Conservation (phyloP, 1,139 yeast species). For the Kazachstania sp. region DNA sequence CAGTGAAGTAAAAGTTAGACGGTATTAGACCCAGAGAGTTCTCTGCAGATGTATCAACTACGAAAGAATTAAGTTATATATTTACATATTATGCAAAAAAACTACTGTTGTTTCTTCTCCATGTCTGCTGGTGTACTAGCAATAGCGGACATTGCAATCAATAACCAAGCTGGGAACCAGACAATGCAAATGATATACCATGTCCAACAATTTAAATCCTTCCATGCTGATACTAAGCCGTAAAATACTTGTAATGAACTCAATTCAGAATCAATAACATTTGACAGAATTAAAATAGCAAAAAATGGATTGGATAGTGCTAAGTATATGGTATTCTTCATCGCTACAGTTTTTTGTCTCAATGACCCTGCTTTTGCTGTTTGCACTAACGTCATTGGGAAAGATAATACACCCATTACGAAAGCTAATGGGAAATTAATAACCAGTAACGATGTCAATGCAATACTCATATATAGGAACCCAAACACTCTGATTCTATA, state of each 20-base stretch:
- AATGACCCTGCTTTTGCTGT: constrained; percentile 8
- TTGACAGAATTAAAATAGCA: constrained; percentile 34
- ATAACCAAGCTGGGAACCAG: constrained; percentile 80
- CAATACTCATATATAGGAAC: constrained; percentile 55
- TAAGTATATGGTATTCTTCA: constrained; percentile 32
- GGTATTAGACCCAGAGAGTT: no score
- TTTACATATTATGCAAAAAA: no score
- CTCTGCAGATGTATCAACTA: no score
- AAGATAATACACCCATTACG: constrained; percentile 53
- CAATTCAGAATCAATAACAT: constrained; percentile 26
- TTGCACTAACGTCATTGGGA: constrained; percentile 60
- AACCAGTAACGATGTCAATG: constrained; percentile 66
- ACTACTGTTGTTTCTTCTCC: constrained; percentile 8
- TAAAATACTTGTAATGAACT: constrained; percentile 36
- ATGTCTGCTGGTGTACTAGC: constrained; percentile 1
- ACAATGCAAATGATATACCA: constrained; percentile 69
- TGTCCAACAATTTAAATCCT: constrained; percentile 73
- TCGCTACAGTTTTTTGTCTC: constrained; percentile 13
- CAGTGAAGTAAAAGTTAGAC: no score
- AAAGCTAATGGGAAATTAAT: constrained; percentile 80
- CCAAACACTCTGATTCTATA: constrained; percentile 35
- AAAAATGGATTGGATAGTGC: constrained; percentile 50
- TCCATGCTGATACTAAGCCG: constrained; percentile 57
- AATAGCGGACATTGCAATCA: constrained; percentile 36
- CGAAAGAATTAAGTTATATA: no score